phyloP scores from a whole-genome alignment of 495 filamentous ascomycete species.

The Lasiosphaeria hispida region DNA sequence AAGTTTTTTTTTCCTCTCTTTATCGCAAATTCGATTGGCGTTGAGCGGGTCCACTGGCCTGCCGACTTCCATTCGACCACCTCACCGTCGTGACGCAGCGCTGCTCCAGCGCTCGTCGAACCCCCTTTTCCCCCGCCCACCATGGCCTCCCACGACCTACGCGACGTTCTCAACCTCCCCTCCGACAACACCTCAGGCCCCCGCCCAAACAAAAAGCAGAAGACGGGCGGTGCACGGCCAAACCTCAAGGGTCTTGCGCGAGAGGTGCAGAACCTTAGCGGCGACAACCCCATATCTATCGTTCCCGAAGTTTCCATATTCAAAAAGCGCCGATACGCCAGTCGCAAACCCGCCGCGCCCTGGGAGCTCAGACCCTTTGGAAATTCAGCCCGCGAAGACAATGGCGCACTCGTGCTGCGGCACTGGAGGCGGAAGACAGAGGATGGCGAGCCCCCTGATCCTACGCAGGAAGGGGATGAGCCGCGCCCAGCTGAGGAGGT shows the following conservation, averaged over 20 bases:
- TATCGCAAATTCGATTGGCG: not conserved
- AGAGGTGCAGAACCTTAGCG: constrained; percentile 58
- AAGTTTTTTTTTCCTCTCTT: not conserved
- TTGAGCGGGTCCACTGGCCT: constrained; percentile 6
- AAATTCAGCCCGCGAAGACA: constrained; percentile 51
- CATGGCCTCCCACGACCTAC: constrained; percentile 80
- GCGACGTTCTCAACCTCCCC: constrained; percentile 84
- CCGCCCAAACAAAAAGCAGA: constrained; percentile 74
- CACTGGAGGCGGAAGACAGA: constrained; percentile 63
- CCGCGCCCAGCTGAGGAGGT: constrained; percentile 12
- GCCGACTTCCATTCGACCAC: constrained; percentile 19
- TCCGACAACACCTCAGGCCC: constrained; percentile 54
- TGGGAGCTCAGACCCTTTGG: constrained; percentile 54
- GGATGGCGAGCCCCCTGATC: constrained; percentile 16
- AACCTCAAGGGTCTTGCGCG: constrained; percentile 56
- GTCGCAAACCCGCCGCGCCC: constrained; percentile 61
- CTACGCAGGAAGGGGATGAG: constrained; percentile 18
- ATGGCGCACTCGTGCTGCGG: constrained; percentile 53
- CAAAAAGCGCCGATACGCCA: constrained; percentile 49
- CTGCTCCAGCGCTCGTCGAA: no score
- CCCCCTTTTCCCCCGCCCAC: constrained; percentile 22
- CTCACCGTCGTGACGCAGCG: not conserved
- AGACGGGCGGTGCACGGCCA: constrained; percentile 65
- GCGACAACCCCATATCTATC: constrained; percentile 48
- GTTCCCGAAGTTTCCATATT: constrained; percentile 45